phyloP scores from a whole-genome alignment of 148 eudicot genomes.

The Beta vulgaris region DNA sequence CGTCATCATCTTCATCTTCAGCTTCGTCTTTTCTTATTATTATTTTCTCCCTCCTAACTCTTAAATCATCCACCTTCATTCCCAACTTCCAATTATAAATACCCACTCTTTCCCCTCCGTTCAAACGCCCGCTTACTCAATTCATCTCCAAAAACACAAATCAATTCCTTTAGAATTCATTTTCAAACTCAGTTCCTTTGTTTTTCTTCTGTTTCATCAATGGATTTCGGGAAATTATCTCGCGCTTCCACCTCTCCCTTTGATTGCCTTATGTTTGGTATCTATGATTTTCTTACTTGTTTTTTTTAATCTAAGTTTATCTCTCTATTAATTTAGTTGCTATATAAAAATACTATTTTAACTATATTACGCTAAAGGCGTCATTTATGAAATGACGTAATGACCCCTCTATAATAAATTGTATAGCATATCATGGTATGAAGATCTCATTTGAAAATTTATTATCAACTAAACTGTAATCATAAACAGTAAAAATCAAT shows the following conservation, averaged over 20 bases:
- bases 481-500: too few species aligned
- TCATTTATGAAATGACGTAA: neutral
- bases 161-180: neutral
- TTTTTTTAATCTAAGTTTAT: neutral
- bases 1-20: constrained; percentile 11
- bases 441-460: too few species aligned
- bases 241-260: constrained; percentile 50
- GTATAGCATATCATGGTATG: too few species aligned
- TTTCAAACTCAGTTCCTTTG: neutral
- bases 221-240: constrained; percentile 47
- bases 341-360: neutral
- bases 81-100: constrained; percentile 23
- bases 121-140: neutral
- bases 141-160: neutral
- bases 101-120: neutral
- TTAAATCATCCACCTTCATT: neutral
- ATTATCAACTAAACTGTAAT: too few species aligned
- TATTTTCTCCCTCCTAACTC: neutral
- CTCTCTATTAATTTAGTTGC: neutral
- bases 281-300: neutral
- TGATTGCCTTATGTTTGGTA: constrained; percentile 65
- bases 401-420: neutral
- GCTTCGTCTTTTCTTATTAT: neutral
- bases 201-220: constrained; percentile 12
- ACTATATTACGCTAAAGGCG: too few species aligned